phyloP scores from a whole-genome alignment of 805 yeast species.

The Ogataea allantospora region DNA sequence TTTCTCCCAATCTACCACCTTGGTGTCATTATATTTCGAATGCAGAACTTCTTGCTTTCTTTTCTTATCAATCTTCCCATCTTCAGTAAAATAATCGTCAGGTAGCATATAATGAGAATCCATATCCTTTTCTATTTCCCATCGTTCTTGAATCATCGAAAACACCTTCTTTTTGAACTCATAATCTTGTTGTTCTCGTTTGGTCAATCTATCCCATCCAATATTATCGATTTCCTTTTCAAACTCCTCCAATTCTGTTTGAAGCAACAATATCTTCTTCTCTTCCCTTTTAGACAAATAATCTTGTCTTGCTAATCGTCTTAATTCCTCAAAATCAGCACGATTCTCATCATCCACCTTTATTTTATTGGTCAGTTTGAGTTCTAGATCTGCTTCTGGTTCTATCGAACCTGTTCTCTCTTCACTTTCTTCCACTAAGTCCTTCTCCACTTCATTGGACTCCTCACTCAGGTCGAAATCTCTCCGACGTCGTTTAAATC shows the following conservation, averaged over 20 bases:
- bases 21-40: constrained; percentile 33
- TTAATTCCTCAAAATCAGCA: constrained; percentile 30
- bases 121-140: constrained; percentile 28
- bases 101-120: constrained; percentile 48
- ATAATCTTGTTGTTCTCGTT: constrained; percentile 50
- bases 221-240: constrained; percentile 48
- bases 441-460: constrained; percentile 2
- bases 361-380: constrained; percentile 8
- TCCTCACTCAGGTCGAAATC: constrained; percentile 6
- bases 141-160: constrained; percentile 41
- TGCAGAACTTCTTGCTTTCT: constrained; percentile 52
- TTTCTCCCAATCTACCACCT: constrained; percentile 47
- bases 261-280: constrained; percentile 41
- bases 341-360: constrained; percentile 11
- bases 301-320: constrained; percentile 48
- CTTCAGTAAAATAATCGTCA: constrained; percentile 51
- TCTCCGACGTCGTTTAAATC: constrained; percentile 9
- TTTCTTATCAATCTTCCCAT: constrained; percentile 52
- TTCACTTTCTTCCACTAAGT: background rate
- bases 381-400: constrained; percentile 4
- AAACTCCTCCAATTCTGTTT: constrained; percentile 46
- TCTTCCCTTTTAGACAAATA: constrained; percentile 49
- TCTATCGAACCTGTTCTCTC: background rate
- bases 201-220: constrained; percentile 55
- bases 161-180: constrained; percentile 49